Conservation (phyloP, 169 alveolate genomes). For the Ichthyophthirius multifiliis region DNA sequence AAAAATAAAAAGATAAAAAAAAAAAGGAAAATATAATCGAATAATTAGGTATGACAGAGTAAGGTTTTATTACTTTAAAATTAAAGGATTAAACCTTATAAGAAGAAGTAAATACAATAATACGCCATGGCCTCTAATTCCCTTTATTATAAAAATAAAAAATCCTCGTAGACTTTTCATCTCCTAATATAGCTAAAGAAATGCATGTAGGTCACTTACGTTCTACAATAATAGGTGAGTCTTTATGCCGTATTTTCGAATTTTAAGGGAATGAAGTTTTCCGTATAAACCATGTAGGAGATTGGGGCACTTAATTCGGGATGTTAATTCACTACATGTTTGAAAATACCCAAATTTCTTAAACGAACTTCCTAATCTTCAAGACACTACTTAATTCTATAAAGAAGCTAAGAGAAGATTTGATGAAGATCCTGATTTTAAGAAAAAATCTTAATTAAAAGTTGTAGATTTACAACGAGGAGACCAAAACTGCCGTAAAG, state of each 20-base stretch:
- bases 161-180: slow-evolving; percentile 95
- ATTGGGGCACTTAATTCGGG: slow-evolving; percentile 99
- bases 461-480: slow-evolving; percentile 91
- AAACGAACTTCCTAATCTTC: slow-evolving; percentile 89
- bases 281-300: slow-evolving; percentile 63
- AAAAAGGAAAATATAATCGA: slow-evolving; percentile 10
- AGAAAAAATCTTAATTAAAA: slow-evolving; percentile 74
- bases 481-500: slow-evolving; percentile 73
- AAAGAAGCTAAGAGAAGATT: slow-evolving; percentile 92
- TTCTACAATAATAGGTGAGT: slow-evolving; percentile 97
- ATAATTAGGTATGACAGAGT: slow-evolving; percentile 12
- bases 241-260: slow-evolving; percentile 92
- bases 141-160: slow-evolving; percentile 36
- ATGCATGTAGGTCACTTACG: slow-evolving; percentile 99
- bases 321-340: slow-evolving; percentile 94
- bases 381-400: slow-evolving; percentile 94
- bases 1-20: not conserved
- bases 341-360: slow-evolving; percentile 91
- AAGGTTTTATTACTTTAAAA: slow-evolving; percentile 54
- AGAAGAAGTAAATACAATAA: slow-evolving; percentile 31
- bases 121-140: slow-evolving; percentile 45
- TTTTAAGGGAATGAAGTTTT: slow-evolving; percentile 81
- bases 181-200: slow-evolving; percentile 99
- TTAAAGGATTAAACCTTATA: slow-evolving; percentile 49
- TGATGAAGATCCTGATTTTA: slow-evolving; percentile 89